phyloP scores from a whole-genome alignment of 129 eudicot species.

The Centella asiatica region DNA sequence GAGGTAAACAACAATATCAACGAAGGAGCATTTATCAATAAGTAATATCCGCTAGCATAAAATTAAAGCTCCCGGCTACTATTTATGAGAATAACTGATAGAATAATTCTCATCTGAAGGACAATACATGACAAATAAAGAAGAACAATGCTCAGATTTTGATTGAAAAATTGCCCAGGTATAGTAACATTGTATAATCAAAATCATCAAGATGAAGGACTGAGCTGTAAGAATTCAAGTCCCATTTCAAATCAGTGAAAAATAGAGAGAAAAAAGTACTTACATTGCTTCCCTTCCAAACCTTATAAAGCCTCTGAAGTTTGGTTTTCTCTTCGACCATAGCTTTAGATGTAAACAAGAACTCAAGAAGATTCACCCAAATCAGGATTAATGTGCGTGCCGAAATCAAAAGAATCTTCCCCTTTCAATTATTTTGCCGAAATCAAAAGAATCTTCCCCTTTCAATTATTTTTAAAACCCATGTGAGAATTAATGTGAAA shows the following conservation, averaged over 20 bases:
- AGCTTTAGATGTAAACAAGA: background rate
- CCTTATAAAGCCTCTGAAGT: constrained; percentile 58
- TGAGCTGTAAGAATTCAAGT: background rate
- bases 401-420: too few relatives aligned
- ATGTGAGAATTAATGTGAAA: background rate
- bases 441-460: constrained; percentile 11
- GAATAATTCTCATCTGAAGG: too few relatives aligned
- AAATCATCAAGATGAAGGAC: background rate
- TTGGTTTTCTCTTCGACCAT: constrained; percentile 36
- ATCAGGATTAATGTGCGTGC: too few relatives aligned
- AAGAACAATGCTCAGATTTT: too few relatives aligned
- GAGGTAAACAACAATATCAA: too few relatives aligned
- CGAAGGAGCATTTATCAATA: too few relatives aligned
- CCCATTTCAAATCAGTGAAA: background rate
- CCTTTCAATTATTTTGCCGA: background rate
- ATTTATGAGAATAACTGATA: too few relatives aligned
- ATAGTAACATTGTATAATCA: too few relatives aligned
- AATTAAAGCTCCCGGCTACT: too few relatives aligned
- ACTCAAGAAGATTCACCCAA: constrained; percentile 10
- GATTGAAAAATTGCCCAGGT: too few relatives aligned
- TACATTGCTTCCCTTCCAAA: constrained; percentile 95
- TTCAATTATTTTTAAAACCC: constrained; percentile 10
- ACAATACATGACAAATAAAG: too few relatives aligned
- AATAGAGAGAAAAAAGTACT: constrained; percentile 16
- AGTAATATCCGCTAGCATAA: too few relatives aligned